Conservation (phyloP, 1,139 yeast species). For the Suhomyces yuchorum region DNA sequence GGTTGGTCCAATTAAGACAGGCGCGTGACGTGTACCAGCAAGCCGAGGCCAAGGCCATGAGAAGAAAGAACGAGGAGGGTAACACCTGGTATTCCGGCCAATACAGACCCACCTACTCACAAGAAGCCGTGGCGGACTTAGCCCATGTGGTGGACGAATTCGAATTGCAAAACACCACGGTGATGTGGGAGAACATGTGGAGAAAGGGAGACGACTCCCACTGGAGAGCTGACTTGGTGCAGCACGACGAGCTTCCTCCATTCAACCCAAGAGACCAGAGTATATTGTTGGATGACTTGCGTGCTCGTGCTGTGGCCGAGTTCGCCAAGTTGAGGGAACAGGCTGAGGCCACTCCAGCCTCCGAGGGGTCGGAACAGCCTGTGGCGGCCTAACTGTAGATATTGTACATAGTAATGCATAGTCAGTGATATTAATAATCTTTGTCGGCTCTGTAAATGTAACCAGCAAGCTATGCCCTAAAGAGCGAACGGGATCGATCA, state of each 20-base stretch:
- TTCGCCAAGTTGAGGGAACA: conserved; percentile 29
- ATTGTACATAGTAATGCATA: conserved; percentile 17
- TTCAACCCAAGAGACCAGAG: conserved; percentile 67
- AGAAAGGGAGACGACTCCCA: conserved; percentile 73
- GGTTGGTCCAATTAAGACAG: conserved; percentile 70
- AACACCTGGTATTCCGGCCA: conserved; percentile 85
- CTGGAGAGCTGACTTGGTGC: conserved; percentile 61
- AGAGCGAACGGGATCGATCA: too few species aligned
- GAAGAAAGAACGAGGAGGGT: conserved; percentile 76
- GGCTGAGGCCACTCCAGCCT: conserved; percentile 11
- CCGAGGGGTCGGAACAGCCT: conserved; percentile 10
- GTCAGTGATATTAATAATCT: not conserved
- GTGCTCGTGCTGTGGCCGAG: conserved; percentile 42
- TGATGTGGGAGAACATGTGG: conserved; percentile 86
- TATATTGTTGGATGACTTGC: conserved; percentile 61
- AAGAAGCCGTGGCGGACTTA: conserved; percentile 90
- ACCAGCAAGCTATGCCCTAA: too few species aligned
- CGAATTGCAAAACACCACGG: conserved; percentile 48
- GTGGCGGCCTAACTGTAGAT: conserved; percentile 15
- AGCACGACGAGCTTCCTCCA: conserved; percentile 61
- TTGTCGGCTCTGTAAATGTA: not conserved
- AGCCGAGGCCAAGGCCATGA: conserved; percentile 64
- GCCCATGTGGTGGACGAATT: conserved; percentile 69
- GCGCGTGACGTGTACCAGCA: conserved; percentile 64
- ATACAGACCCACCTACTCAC: conserved; percentile 86